A percentile compares a stretch with the other conserved stretches of the same genome.
Evolutionary conservation across 176 grass and related monocot species (phyloP).

Genomic region (Oryza nivara): DNA sequence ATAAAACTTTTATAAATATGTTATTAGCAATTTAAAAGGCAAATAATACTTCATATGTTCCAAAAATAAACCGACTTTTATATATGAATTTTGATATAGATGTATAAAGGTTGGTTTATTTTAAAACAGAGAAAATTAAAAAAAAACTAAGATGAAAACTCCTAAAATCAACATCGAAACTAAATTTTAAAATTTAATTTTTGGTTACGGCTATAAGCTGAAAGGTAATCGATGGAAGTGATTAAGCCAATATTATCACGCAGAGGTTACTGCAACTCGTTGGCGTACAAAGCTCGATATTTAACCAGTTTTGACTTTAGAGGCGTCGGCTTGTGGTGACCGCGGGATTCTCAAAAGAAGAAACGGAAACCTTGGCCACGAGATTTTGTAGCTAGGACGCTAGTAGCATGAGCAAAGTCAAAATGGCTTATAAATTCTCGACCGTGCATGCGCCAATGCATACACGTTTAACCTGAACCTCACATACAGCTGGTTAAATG

Average conservation of each 20-base stretch:
- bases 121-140: too few relatives aligned
- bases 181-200: too few relatives aligned
- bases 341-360: constrained; percentile 28
- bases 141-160: too few relatives aligned
- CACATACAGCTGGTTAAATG: background rate
- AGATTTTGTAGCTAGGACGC: constrained; percentile 9
- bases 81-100: too few relatives aligned
- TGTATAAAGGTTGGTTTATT: too few relatives aligned
- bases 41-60: too few relatives aligned
- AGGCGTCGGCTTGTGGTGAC: constrained; percentile 20
- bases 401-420: constrained; percentile 17
- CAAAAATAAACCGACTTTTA: too few relatives aligned
- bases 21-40: too few relatives aligned
- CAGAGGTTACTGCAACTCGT: background rate
- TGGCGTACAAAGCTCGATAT: constrained; percentile 30
- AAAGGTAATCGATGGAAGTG: too few relatives aligned
- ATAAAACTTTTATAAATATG: too few relatives aligned
- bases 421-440: background rate
- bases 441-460: background rate
- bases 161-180: too few relatives aligned
- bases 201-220: too few relatives aligned
- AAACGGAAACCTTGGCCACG: constrained; percentile 18
- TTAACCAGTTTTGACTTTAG: constrained; percentile 27
- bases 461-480: background rate
- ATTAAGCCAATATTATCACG: background rate